Evolutionary conservation across 345 rosid genomes (phyloP).

Genomic region (Reutealis trisperma): DNA sequence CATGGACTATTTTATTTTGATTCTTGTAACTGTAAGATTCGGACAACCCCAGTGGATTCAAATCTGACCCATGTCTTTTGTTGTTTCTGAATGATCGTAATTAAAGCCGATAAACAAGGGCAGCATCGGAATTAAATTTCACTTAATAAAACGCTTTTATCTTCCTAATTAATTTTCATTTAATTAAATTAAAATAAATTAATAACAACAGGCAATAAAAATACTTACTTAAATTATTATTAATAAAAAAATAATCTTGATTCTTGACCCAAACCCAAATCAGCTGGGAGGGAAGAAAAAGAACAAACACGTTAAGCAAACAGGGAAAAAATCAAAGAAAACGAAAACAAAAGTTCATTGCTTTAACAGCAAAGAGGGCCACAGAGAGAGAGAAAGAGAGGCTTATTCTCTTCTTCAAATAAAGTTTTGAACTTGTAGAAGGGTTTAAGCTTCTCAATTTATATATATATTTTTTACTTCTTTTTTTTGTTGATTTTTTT

Average conservation of each 20-base stretch:
- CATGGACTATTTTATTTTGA: background rate
- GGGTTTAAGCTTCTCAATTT: constrained; percentile 47
- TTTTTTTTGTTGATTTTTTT: constrained; percentile 10
- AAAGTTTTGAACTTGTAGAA: constrained; percentile 31
- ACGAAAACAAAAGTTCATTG: background rate
- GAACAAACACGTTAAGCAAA: constrained; percentile 9
- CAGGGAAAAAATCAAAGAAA: background rate
- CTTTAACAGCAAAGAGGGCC: constrained; percentile 12
- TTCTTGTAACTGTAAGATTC: constrained; percentile 19
- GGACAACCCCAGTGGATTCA: constrained; percentile 31
- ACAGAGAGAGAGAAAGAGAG: background rate
- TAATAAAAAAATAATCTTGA: background rate
- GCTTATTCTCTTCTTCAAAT: constrained; percentile 49
- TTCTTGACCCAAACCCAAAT: background rate
- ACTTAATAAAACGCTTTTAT: constrained; percentile 20
- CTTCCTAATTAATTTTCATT: constrained; percentile 11
- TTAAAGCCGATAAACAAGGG: constrained; percentile 25
- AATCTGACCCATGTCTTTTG: constrained; percentile 14
- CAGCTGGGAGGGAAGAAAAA: background rate
- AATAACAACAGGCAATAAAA: constrained; percentile 14
- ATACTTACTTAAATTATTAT: constrained; percentile 3
- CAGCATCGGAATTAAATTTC: constrained; percentile 17
- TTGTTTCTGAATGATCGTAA: constrained; percentile 21
- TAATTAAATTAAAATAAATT: background rate
- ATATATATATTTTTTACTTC: background rate